These are phyloP conservation scores for Kuraishia capsulata DNA, from an alignment of 805 yeast genomes.

Conservation along the genomic window DNA sequence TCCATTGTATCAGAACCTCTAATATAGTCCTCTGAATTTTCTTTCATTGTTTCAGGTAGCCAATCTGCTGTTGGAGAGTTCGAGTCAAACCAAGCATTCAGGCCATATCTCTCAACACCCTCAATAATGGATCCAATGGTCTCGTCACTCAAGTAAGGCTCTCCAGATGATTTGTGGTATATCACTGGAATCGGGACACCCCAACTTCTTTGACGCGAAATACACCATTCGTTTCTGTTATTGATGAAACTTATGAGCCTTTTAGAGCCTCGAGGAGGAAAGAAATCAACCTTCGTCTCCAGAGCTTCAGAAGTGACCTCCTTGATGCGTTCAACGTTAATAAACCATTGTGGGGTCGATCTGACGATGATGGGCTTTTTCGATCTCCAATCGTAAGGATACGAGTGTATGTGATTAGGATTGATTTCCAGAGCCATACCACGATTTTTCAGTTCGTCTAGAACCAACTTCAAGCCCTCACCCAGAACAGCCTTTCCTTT, in stretches of 20 bases:
- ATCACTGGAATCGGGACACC: slow-evolving; percentile 96
- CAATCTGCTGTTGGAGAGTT: slow-evolving; percentile 43
- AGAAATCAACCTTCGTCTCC: slow-evolving; percentile 48
- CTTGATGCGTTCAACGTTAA: slow-evolving; percentile 72
- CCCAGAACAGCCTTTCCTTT: slow-evolving; percentile 54
- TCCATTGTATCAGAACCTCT: slow-evolving; percentile 93
- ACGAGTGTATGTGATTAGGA: slow-evolving; percentile 60
- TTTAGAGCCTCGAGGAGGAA: slow-evolving; percentile 64
- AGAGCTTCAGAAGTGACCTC: slow-evolving; percentile 50
- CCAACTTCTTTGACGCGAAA: slow-evolving; percentile 93
- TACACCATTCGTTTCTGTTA: slow-evolving; percentile 93
- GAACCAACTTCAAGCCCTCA: slow-evolving; percentile 40
- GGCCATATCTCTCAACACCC: slow-evolving; percentile 49
- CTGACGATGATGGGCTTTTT: slow-evolving; percentile 91
- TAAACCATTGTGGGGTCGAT: slow-evolving; percentile 96
- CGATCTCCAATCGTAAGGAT: slow-evolving; percentile 97
- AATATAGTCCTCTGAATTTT: slow-evolving; percentile 31
- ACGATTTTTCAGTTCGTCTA: slow-evolving; percentile 30
- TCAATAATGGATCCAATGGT: slow-evolving; percentile 50
- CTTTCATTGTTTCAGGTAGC: slow-evolving; percentile 52
- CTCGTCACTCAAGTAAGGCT: slow-evolving; percentile 49
- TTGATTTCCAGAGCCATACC: slow-evolving; percentile 41
- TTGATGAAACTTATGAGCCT: slow-evolving; percentile 65
- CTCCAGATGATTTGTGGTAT: slow-evolving; percentile 51
- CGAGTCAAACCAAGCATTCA: slow-evolving; percentile 71